These are phyloP conservation scores for Chaetomiaceae sp. DNA, from an alignment of 2,329 filamentous ascomycete species.

Conservation along the genomic window DNA sequence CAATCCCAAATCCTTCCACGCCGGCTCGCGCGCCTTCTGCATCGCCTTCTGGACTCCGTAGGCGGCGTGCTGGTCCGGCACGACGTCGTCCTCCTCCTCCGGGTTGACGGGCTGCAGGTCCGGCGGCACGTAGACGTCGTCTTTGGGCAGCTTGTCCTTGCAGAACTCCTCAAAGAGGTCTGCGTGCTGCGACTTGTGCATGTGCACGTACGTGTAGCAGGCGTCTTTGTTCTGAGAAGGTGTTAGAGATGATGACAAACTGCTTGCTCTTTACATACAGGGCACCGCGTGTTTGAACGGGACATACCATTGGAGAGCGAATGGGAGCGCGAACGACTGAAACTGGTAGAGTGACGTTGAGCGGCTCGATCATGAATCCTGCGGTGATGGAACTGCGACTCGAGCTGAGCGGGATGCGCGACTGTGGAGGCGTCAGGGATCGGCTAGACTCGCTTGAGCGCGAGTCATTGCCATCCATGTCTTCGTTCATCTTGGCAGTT, in stretches of 20 bases:
- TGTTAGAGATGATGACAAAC: background rate
- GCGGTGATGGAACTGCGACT: background rate
- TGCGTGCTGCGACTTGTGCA: slow-evolving; percentile 65
- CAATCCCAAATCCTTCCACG: slow-evolving; percentile 77
- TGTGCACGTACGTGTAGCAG: slow-evolving; percentile 69
- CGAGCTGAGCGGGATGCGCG: slow-evolving; percentile 10
- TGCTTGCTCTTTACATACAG: too few relatives aligned
- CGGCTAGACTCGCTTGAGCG: background rate
- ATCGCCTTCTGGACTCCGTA: slow-evolving; percentile 82
- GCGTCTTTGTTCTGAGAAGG: slow-evolving; percentile 63
- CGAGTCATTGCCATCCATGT: background rate
- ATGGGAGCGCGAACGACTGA: background rate
- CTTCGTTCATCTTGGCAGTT: slow-evolving; percentile 10
- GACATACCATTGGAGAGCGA: slow-evolving; percentile 9
- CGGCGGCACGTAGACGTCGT: slow-evolving; percentile 78
- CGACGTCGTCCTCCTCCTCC: slow-evolving; percentile 83
- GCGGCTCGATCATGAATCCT: background rate
- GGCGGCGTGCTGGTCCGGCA: slow-evolving; percentile 81
- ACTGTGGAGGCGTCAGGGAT: slow-evolving; percentile 11
- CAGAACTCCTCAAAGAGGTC: slow-evolving; percentile 77
- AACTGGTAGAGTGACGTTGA: background rate
- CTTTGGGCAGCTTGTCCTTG: slow-evolving; percentile 64
- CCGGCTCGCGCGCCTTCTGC: slow-evolving; percentile 64
- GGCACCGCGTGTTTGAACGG: background rate
- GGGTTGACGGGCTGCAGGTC: slow-evolving; percentile 79